phyloP scores from a whole-genome alignment of 1,139 yeast genomes.

The Suhomyces atakaporum region DNA sequence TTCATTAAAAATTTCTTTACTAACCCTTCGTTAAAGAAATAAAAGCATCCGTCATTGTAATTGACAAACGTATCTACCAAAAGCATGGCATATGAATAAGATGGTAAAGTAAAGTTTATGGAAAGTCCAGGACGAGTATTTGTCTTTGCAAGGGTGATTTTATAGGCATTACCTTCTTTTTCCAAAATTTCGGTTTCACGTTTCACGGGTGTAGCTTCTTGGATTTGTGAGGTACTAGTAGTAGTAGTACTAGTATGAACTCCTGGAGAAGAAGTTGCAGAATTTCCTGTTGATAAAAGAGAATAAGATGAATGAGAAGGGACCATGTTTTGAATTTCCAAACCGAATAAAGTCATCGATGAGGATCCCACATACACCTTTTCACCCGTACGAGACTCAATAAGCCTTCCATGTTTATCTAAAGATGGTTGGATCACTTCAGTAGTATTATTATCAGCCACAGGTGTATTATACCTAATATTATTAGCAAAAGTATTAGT shows the following conservation, averaged over 20 bases:
- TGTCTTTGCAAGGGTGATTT: conserved; percentile 66
- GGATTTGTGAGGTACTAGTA: conserved; percentile 7
- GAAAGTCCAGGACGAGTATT: conserved; percentile 67
- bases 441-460: conserved; percentile 3
- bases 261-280: conserved; percentile 15
- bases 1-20: conserved; percentile 66
- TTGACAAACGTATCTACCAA: conserved; percentile 75
- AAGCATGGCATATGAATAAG: conserved; percentile 74
- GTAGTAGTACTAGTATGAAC: conserved; percentile 12
- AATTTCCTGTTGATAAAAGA: conserved; percentile 16
- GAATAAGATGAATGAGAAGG: conserved; percentile 31
- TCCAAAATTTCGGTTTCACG: conserved; percentile 55
- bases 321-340: conserved; percentile 69
- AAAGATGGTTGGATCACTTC: conserved; percentile 67
- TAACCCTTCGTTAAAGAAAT: conserved; percentile 80
- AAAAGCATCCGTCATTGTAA: conserved; percentile 83
- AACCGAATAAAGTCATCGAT: conserved; percentile 77
- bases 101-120: conserved; percentile 70
- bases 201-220: conserved; percentile 14
- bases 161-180: conserved; percentile 74
- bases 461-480: conserved; percentile 3
- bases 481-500: conserved; percentile 8
- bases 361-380: conserved; percentile 76
- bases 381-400: conserved; percentile 74
- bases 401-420: conserved; percentile 68